Evolutionary conservation across 2,329 filamentous ascomycete species (phyloP), one percentile per base, ranked within the genome.

Genomic region (Colletotrichum filicis): DNA sequence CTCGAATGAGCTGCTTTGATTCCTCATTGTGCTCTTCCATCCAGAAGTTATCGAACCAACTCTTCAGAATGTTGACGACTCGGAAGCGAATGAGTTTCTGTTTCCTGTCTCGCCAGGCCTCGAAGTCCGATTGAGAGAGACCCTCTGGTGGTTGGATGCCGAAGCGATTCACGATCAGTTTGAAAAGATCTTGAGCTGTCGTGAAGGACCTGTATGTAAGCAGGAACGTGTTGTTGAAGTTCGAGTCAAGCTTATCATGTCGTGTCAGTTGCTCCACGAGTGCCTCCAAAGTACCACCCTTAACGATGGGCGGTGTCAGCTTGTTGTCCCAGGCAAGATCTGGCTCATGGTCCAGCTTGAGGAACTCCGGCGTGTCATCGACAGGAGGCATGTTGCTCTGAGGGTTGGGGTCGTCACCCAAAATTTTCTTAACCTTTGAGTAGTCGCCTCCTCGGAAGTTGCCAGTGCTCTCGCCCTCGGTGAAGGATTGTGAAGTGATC

Each of bases 1-100:
- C 92, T 73, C 95, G 92, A 75, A 99, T 94, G 53, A 99, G 87
- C 76, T 95, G 91, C 81, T 92, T 94, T 58, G 92, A 97, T 60
- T 94, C 92, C 64, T 96, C 94, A 79, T 92, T 95, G 75, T 93
- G 92, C 61, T 95, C 94, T 80, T 99, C 97, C 95, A 98, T 98
- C 97, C 97, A 99, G 82, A 97, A 98, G 78, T 93, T 95, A 80
- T 98, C 97, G 77, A 99, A 97, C 97, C 97, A 99, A 83, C 92
- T 97, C 88, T 98, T 98, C 60, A 99, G 86, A 75, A 98, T 98
- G 79, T 98, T 99, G 76, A 99, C 95, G 2, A 99, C 95, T 55
- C 97, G 92, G 85, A 99, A 97, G 46, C 97, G 91, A 74, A 98
- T 98, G 5, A 95, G 93, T 80, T 97, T 98, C 82, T 98, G 97